Evolutionary conservation across 805 yeast genomes (phyloP), one percentile per base, ranked within the genome.

Genomic region (Candida methanosorbosa): DNA sequence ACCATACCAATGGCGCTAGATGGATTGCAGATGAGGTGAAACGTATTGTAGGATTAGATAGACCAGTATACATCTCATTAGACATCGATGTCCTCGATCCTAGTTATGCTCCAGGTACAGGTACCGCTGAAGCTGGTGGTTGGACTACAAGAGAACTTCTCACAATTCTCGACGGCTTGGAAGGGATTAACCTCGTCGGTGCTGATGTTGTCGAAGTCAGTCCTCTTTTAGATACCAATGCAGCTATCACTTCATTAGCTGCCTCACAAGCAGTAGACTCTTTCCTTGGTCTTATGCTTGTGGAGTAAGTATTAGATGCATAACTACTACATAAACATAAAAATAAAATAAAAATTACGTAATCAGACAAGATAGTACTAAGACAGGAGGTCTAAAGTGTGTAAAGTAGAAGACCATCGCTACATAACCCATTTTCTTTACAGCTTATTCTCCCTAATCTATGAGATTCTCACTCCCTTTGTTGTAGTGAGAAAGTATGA

Each of bases 71-170:
- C 44, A 50, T 69, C 5, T 55, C 69, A 0, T 63, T 68, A 23
- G 74, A 69, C 51, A 68, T 75, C 30, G 86, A 78, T 49, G 81
- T 78, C 2, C 62, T 81, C 39, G 92, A 81, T 49, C 87, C 87
- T 0, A 71, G 78, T 9, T 59, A 65, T 33, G 85, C 85, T 3
- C 83, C 88, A 13, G 88, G 83, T 2, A 81, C 90, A 0, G 92
- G 92, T 9, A 81, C 92, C 4, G 72, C 79, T 44, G 92, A 81
- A 49, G 73, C 70, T 4, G 92, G 87, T 13, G 92, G 92, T 3
- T 71, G 80, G 65, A 67, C 76, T 12, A 62, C 80, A 1, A 63
- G 90, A 31, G 90, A 81, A 49, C 58, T 81, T 24, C 66, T 78
- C 40, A 59, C 67, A 6, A 55, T 81, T 18, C 44, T 81, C 29